Evolutionary conservation across 768 basidiomycete species (phyloP).

Genomic region (Lepiota venenata): DNA sequence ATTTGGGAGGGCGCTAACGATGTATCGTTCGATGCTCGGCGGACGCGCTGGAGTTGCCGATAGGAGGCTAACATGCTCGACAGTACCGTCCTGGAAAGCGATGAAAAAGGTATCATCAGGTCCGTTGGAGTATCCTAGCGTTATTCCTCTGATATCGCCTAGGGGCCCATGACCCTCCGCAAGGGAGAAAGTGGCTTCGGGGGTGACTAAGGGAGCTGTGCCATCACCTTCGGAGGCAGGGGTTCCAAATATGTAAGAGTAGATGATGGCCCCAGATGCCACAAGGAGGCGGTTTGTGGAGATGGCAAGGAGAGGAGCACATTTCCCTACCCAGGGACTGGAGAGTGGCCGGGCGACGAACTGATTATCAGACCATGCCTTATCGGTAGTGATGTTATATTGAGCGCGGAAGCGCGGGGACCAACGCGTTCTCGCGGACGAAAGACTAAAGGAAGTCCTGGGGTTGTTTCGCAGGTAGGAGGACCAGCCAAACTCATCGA

Average conservation of each 20-base stretch:
- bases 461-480: constrained; percentile 46
- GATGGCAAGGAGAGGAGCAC: constrained; percentile 55
- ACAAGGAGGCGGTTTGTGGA: constrained; percentile 54
- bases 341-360: constrained; percentile 68
- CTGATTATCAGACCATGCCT: constrained; percentile 43
- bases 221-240: constrained; percentile 18
- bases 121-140: constrained; percentile 43
- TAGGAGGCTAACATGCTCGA: constrained; percentile 32
- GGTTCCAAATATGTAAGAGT: constrained; percentile 50
- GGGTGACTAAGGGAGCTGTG: constrained; percentile 38
- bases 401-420: constrained; percentile 37
- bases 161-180: constrained; percentile 25
- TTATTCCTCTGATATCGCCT: constrained; percentile 53
- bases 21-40: background rate
- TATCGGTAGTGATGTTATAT: constrained; percentile 52
- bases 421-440: constrained; percentile 42
- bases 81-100: constrained; percentile 57
- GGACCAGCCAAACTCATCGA: constrained; percentile 61
- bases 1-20: constrained; percentile 25
- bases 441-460: constrained; percentile 52
- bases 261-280: constrained; percentile 55
- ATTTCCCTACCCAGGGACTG: constrained; percentile 51
- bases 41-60: constrained; percentile 1
- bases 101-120: constrained; percentile 44
- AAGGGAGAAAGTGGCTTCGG: constrained; percentile 46